phyloP scores from a whole-genome alignment of 192 early-diverging fungal species.

The Lobosporangium transversale region DNA sequence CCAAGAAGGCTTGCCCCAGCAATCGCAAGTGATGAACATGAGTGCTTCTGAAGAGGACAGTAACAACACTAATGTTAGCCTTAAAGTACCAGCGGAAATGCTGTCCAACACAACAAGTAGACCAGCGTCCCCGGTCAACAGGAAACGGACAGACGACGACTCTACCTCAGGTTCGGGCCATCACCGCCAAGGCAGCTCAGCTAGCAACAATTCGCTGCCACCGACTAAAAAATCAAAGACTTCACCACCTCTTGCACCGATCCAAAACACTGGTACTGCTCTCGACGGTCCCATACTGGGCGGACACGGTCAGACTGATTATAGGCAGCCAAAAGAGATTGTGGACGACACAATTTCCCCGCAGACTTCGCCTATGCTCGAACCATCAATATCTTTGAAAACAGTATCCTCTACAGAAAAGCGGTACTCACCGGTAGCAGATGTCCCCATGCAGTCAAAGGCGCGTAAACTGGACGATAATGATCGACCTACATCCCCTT shows the following conservation, averaged over 20 bases:
- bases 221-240: conserved; percentile 43
- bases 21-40: no score
- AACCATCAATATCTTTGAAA: conserved; percentile 9
- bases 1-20: no score
- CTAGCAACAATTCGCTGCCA: conserved; percentile 22
- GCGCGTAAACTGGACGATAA: conserved; percentile 34
- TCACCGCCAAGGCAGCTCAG: conserved; percentile 2
- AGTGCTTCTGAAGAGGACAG: no score
- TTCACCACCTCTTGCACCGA: conserved; percentile 21
- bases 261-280: background rate
- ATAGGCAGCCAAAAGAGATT: conserved; percentile 13
- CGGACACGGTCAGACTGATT: conserved; percentile 1
- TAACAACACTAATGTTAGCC: background rate
- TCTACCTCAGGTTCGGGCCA: conserved; percentile 3
- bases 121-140: conserved; percentile 47
- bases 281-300: background rate
- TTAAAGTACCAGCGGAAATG: conserved; percentile 13
- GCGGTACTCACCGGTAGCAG: conserved; percentile 26
- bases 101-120: conserved; percentile 5
- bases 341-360: conserved; percentile 27
- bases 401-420: conserved; percentile 11
- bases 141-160: conserved; percentile 37
- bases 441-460: conserved; percentile 20
- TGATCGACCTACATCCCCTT: conserved; percentile 3
- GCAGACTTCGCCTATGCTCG: conserved; percentile 33